phyloP scores from a whole-genome alignment of 805 yeast species.

The Candida manassasensis region DNA sequence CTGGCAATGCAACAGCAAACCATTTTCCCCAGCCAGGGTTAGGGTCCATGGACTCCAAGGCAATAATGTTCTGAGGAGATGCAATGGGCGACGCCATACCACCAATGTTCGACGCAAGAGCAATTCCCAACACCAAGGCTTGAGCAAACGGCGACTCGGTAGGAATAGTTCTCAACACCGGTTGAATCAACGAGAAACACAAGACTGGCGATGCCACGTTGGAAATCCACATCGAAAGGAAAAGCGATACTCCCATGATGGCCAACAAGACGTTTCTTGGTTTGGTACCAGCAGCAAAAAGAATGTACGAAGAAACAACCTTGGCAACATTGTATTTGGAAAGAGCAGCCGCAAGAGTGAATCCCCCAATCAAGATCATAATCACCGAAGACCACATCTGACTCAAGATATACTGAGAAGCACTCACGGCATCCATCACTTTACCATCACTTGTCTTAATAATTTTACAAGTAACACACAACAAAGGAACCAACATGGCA shows the following conservation, averaged over 20 bases:
- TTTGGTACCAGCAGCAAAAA: constrained; percentile 79
- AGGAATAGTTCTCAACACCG: constrained; percentile 78
- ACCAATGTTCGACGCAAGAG: constrained; percentile 87
- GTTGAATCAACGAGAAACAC: constrained; percentile 87
- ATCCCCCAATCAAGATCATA: constrained; percentile 86
- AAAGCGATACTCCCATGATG: constrained; percentile 80
- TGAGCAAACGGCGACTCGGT: constrained; percentile 73
- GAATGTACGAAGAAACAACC: constrained; percentile 72
- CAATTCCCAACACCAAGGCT: constrained; percentile 85
- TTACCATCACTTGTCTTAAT: constrained; percentile 42
- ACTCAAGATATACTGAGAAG: constrained; percentile 73
- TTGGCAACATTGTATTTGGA: constrained; percentile 90
- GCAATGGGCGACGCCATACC: constrained; percentile 98
- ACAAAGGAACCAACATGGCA: constrained; percentile 44
- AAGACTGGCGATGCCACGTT: constrained; percentile 97
- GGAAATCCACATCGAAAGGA: constrained; percentile 92
- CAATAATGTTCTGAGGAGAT: constrained; percentile 93
- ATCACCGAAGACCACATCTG: constrained; percentile 96
- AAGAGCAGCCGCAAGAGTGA: constrained; percentile 89
- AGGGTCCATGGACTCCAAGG: constrained; percentile 82
- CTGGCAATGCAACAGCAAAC: constrained; percentile 87
- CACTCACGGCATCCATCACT: constrained; percentile 58
- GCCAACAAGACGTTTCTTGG: constrained; percentile 74
- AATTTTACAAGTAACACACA: constrained; percentile 43
- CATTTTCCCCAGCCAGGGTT: constrained; percentile 87